Base-by-base conservation (phyloP, 164 flowering plant species). In the Liriodendron chinense region DNA sequence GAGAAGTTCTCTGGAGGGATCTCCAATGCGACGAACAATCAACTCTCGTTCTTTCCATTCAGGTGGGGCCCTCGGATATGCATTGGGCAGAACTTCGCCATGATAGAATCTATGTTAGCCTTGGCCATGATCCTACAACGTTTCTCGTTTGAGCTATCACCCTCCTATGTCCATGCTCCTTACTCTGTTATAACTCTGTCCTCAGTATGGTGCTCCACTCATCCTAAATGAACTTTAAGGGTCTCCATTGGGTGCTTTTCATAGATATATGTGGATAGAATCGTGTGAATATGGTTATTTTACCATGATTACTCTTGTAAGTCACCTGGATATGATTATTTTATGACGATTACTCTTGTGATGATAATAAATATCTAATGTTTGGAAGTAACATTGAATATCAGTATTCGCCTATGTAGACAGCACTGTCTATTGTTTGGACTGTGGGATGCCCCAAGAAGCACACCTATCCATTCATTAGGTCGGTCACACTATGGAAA, bases 171-270 rank as follows among this genome's bases (percentile, higher is more conserved):
- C 21, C 75, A 73, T 43, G 75, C 75, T 47, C 75, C 75, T 6
- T 43, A 26, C 63, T 21, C 75, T 63, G 22, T 61, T 34, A 14
- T 73, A 26, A 73, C 75, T 18, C 67, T 73, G 1, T 28, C 75
- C 75, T 25, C 75, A 73, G 43, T 47, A 73, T 63, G 75, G 75
- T 13, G 75, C 75, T 43, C 75, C 18, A 61, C 62, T 73, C 75
- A 62, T 73, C 50, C 26, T 73, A 28, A 65, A 71, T 26, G 18
- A 28, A 8, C 21, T 71, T 16, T 71, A 28, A 67, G 12, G 25
- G 25, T 64, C 34, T 64, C 34, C 34, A 28, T 28, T 28, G 1
- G 34, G 34, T 4, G 1, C 3, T 28, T 28, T 2, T 28, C 34
- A 28, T 28, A 28, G 34, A 28, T 1, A 2, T 28, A 28, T 28